Base-by-base conservation (phyloP, 1,139 yeast genomes). In the Diutina pseudorugosa region DNA sequence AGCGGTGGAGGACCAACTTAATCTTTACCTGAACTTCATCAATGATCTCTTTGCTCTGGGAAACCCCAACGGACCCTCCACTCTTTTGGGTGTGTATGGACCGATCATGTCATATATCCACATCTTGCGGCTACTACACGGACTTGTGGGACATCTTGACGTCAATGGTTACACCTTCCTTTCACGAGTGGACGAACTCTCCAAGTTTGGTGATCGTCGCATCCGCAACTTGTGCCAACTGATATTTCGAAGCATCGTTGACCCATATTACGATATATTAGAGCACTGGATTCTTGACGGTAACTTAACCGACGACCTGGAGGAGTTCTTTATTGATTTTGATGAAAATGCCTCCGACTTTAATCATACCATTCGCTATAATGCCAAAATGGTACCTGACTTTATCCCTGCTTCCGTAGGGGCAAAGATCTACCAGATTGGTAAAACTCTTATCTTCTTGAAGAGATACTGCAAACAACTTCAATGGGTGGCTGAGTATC, bases 241-340 rank as follows among this genome's bases (percentile, higher is more conserved):
- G 7, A 67, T 86, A n/a, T 77, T 84, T 55, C 56, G 64, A 4
- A 71, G 71, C 45, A 72, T 82, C 4, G 68, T 79, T 0, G 68
- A 68, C 12, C 89, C 95, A 2, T 89, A 88, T 62, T 77, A 76
- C 56, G 82, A 78, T 50, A 73, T 82, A 40, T 60, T 87, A 4
- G 75, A 75, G 52, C 73, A 74, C 50, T 91, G 97, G 97, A 65
- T 88, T 2, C 65, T 80, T 1, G 69, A 76, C 52, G 97, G 97
- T 1, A 82, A 79, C 52, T 64, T 89, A 20, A 68, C 71, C 12
- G 75, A 67, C 44, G 78, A 76, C 16, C 63, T 66, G 53, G 73
- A 74, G n/a, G 95, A 85, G 58, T 88, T 89, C 61, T 91, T 90
- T 60, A 81, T 89, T 11, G 63, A 65, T 3, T 72, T 65, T 55